Percentiles rank a stretch among this genome's conserved stretches.
Evolutionary conservation across 306 rosid genomes (phyloP).

Genomic region (Betula pendula): DNA sequence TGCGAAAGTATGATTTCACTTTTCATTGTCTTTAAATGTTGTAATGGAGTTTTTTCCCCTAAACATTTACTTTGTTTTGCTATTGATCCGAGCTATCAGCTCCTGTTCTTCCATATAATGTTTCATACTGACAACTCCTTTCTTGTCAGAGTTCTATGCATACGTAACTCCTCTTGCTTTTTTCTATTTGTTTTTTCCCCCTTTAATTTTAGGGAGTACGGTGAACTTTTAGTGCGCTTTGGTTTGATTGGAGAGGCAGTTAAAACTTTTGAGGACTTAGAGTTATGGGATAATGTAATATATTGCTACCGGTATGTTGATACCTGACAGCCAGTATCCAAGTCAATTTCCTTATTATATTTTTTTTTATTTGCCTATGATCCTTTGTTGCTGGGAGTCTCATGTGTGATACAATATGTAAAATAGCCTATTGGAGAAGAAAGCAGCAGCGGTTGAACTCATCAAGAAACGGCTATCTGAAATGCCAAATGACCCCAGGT

Average conservation of each 20-base stretch:
- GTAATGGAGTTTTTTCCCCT: too few species aligned
- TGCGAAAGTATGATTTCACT: conserved; percentile 64
- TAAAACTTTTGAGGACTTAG: conserved; percentile 84
- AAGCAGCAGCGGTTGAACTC: conserved; percentile 95
- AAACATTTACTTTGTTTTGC: neutral
- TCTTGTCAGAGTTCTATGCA: neutral
- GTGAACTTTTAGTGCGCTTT: conserved; percentile 82
- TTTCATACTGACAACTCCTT: neutral
- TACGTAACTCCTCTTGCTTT: neutral
- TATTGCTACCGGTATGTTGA: conserved; percentile 72
- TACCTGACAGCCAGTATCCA: conserved; percentile 12
- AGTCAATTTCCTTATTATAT: conserved; percentile 4
- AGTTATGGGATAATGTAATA: conserved; percentile 95
- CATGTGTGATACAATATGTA: conserved; percentile 28
- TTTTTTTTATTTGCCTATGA: conserved; percentile 6
- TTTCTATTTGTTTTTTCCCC: conserved; percentile 1
- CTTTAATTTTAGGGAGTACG: conserved; percentile 71
- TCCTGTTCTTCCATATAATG: neutral
- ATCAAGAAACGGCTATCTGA: conserved; percentile 77
- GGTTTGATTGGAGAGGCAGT: conserved; percentile 94
- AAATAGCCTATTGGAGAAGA: conserved; percentile 81
- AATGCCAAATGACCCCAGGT: conserved; percentile 77
- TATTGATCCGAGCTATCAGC: neutral
- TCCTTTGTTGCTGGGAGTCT: conserved; percentile 26
- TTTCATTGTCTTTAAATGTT: conserved; percentile 14